Evolutionary conservation across 345 rosid species (phyloP).

Genomic region (Eucalyptus polyanthemos): DNA sequence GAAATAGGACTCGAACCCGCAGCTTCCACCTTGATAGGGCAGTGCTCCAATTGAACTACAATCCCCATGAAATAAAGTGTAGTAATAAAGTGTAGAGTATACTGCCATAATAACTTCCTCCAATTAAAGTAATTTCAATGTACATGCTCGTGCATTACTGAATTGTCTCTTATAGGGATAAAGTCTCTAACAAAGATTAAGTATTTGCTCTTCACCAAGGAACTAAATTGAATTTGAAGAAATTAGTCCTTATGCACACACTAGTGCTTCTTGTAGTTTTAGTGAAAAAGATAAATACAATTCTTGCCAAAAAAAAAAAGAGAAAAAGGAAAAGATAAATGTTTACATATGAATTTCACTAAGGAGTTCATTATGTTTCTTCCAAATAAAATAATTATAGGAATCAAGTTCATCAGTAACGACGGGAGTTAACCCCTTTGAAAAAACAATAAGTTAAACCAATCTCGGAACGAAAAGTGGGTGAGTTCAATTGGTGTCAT

Average conservation of each 20-base stretch:
- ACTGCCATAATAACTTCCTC: not conserved
- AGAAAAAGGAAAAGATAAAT: too few relatives aligned
- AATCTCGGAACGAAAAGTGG: not conserved
- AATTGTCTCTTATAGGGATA: not conserved
- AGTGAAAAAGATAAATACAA: not conserved
- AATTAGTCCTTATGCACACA: not conserved
- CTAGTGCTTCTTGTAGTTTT: not conserved
- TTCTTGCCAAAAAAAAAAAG: not conserved
- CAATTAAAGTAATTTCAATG: not conserved
- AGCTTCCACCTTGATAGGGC: fast-evolving
- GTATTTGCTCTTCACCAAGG: not conserved
- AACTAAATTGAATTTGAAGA: not conserved
- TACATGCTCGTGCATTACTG: not conserved
- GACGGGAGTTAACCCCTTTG: too few relatives aligned
- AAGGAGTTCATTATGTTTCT: too few relatives aligned
- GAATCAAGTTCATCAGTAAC: fast-evolving
- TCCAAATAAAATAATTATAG: too few relatives aligned
- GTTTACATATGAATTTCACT: too few relatives aligned
- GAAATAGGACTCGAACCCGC: too few relatives aligned
- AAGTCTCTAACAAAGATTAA: not conserved
- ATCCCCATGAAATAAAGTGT: too few relatives aligned
- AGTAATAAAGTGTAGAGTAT: too few relatives aligned
- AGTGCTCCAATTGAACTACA: too few relatives aligned
- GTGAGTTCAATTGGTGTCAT: not conserved
- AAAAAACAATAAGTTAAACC: too few relatives aligned